Evolutionary conservation across 1,284 basidiomycete species (phyloP).

Genomic region (Volvariella volvacea): DNA sequence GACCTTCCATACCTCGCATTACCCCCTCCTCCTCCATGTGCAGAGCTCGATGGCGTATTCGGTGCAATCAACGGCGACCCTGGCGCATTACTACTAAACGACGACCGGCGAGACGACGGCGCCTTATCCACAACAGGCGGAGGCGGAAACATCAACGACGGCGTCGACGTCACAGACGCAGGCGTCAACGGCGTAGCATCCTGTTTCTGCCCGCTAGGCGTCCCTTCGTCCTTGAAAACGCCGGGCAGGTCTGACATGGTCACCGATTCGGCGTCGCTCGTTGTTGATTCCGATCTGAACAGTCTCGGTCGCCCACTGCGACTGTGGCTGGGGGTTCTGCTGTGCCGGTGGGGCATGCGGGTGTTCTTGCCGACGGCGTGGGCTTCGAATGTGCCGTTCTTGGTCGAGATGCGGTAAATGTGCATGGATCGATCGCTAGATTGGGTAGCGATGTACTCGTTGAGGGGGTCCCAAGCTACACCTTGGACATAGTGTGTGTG

Average conservation of each 20-base stretch:
- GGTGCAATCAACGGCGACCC: conserved; percentile 58
- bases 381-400: conserved; percentile 75
- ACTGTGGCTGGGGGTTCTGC: conserved; percentile 52
- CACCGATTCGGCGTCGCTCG: conserved; percentile 15
- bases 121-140: conserved; percentile 22
- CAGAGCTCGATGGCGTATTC: too few relatives aligned
- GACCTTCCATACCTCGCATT: conserved; percentile 66
- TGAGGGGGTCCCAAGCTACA: conserved; percentile 93
- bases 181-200: conserved; percentile 52
- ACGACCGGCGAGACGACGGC: conserved; percentile 76
- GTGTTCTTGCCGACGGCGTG: conserved; percentile 81
- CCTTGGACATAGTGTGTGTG: conserved; percentile 95
- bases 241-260: not conserved
- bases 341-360: conserved; percentile 62
- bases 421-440: conserved; percentile 90
- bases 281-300: not conserved
- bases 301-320: conserved; percentile 3
- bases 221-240: conserved; percentile 11
- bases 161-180: conserved; percentile 35
- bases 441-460: conserved; percentile 93
- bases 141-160: conserved; percentile 57
- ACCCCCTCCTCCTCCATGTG: too few relatives aligned
- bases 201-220: conserved; percentile 5
- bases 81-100: conserved; percentile 79
- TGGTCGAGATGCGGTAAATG: conserved; percentile 75